These are phyloP conservation scores for Gossypium gossypioides DNA, from an alignment of 441 rosid species.

Conservation along the genomic window DNA sequence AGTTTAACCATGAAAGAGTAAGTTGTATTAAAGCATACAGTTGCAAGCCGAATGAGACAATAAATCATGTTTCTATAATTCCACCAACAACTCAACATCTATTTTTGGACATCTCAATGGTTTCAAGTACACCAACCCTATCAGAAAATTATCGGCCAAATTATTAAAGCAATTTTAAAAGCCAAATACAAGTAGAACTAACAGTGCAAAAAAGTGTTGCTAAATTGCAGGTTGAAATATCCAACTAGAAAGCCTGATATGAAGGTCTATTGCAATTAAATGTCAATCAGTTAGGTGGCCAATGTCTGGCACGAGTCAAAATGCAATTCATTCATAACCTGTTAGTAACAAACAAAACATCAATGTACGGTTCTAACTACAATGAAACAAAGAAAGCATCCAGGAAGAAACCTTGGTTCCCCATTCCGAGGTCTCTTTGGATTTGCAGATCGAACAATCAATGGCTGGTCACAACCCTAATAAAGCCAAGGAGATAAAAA, in stretches of 20 bases:
- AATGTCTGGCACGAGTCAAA: not conserved
- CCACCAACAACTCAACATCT: not conserved
- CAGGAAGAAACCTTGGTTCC: constrained; percentile 46
- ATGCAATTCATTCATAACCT: not conserved
- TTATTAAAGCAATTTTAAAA: not conserved
- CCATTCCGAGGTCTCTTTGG: constrained; percentile 64
- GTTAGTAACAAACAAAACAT: not conserved
- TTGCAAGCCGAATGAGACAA: not conserved
- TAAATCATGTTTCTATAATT: not conserved
- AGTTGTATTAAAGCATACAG: constrained; percentile 1
- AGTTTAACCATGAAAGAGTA: not conserved
- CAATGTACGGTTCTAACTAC: not conserved
- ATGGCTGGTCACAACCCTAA: constrained; percentile 82
- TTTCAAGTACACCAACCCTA: not conserved
- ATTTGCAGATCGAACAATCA: constrained; percentile 68
- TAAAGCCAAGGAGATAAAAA: constrained; percentile 13
- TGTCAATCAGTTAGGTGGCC: constrained; percentile 1
- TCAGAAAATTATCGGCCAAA: not conserved
- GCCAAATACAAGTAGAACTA: not conserved
- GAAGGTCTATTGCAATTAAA: not conserved
- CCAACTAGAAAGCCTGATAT: not conserved
- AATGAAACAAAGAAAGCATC: not conserved
- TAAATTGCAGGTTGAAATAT: not conserved
- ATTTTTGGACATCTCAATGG: not conserved
- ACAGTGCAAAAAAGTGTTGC: not conserved